Percentiles rank a stretch among this genome's conserved stretches.
Evolutionary conservation across 2,329 filamentous ascomycete species (phyloP).

Genomic region (Xylariaceae sp.): DNA sequence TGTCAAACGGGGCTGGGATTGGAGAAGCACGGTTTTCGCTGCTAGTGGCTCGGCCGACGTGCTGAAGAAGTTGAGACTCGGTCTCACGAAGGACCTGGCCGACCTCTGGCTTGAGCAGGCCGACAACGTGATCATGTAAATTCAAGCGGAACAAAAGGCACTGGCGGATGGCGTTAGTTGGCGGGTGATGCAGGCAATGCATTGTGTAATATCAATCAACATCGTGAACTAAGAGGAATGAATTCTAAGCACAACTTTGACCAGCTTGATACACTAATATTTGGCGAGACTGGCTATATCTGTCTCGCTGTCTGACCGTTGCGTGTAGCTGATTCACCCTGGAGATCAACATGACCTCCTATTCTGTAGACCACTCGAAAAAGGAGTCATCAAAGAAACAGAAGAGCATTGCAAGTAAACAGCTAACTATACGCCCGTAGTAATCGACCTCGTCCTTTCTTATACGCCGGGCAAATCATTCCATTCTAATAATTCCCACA

Average conservation of each 20-base stretch:
- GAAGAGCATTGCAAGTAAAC: too few relatives aligned
- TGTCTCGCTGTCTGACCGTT: too few relatives aligned
- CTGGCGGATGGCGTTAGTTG: slow-evolving; percentile 11
- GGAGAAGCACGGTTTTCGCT: slow-evolving; percentile 54
- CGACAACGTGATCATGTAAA: slow-evolving; percentile 46
- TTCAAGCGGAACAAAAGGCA: slow-evolving; percentile 1
- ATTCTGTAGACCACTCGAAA: too few relatives aligned
- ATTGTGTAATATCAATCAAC: slow-evolving; percentile 12
- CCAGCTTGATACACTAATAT: too few relatives aligned
- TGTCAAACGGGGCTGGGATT: slow-evolving; percentile 63
- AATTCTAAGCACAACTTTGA: not conserved
- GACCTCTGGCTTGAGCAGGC: slow-evolving; percentile 64
- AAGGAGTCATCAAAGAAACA: too few relatives aligned
- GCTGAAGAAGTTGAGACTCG: slow-evolving; percentile 65
- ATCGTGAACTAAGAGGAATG: not conserved
- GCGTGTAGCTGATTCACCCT: too few relatives aligned
- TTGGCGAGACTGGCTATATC: too few relatives aligned
- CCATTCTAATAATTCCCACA: too few relatives aligned
- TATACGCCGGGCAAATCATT: too few relatives aligned
- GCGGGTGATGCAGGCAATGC: slow-evolving; percentile 6
- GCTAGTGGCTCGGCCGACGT: slow-evolving; percentile 62
- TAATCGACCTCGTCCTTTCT: too few relatives aligned
- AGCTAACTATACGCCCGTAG: too few relatives aligned
- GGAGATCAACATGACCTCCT: too few relatives aligned
- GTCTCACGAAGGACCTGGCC: slow-evolving; percentile 68